Evolutionary conservation across 2,329 filamentous ascomycete genomes (phyloP), one percentile per base, ranked within the genome.

Genomic region (Madurella mycetomatis): DNA sequence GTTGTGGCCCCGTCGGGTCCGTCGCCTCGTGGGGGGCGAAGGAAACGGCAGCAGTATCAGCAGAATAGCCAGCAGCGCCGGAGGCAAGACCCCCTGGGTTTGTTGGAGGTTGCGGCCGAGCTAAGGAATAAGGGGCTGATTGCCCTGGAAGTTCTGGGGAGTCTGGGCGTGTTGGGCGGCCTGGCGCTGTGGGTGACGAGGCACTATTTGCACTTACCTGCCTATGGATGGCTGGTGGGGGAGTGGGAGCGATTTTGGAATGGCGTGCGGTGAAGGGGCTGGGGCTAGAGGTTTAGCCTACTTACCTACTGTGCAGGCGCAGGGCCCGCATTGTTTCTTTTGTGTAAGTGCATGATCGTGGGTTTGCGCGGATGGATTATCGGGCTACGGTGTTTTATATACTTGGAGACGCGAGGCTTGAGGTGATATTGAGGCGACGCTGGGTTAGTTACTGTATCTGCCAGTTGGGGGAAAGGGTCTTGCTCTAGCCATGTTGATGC

Each of bases 141-240:
- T 45, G 79, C 87, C 1, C 73, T 95, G 39, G 87, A 92, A 67
- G 74, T 95, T 5, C 70, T 92, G 18, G 87, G 90, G 13, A 84
- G 87, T 49, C 76, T 91, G 50, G 85, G 90, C 0, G 73, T 94
- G 30, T 68, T 95, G 2, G 87, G 90, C 3, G 88, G 87, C 13
- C 67, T 92, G 37, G 81, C 84, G 18, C 75, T 88, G 47, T 88
- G 82, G 81, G 66, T 86, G 48, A 59, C 65, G 5, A 63, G 56
- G 46, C 60, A 68, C 16, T 64, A 65, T 37, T 62, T 62, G 59
- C 65, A 67, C 45, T 12, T 63, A 18, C 62, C 65, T 49, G 55
- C 56, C 2, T 56, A 62, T 42, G 65, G 56, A 25, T 69, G 66
- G 66, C 45, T 60, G 12, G 44, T 58, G 12, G 64, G 55, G 2